Percentiles rank a stretch among this genome's conserved stretches.
phyloP scores from a whole-genome alignment of 768 basidiomycete genomes.

The Auriculariales sp. region DNA sequence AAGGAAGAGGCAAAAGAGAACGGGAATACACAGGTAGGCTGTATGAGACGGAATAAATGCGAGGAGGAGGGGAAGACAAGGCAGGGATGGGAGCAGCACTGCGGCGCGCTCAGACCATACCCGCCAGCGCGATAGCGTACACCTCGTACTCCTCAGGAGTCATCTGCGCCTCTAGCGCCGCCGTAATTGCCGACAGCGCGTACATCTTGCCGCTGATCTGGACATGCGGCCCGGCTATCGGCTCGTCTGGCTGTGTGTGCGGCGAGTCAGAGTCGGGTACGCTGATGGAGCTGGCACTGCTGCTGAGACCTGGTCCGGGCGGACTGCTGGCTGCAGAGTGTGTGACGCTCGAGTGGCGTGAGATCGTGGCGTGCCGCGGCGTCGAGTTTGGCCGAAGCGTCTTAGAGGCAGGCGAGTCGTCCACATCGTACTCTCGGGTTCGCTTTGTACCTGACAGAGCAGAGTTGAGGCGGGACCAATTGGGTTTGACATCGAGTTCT shows the following conservation, averaged over 20 bases:
- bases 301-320: no score
- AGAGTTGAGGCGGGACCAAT: slow-evolving; percentile 3
- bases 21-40: no score
- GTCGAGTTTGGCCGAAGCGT: background rate
- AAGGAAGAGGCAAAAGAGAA: no score
- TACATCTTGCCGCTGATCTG: slow-evolving; percentile 36
- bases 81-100: no score
- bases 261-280: background rate
- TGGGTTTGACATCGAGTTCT: slow-evolving; percentile 55
- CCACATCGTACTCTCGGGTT: slow-evolving; percentile 35
- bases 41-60: no score
- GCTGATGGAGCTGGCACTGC: background rate
- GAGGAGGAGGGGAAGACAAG: no score
- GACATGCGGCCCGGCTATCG: background rate
- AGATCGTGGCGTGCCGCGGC: background rate
- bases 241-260: background rate
- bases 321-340: background rate
- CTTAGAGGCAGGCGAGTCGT: slow-evolving; percentile 34
- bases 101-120: no score
- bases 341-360: background rate
- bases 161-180: slow-evolving; percentile 88
- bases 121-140: no score
- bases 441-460: slow-evolving; percentile 1
- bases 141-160: slow-evolving; percentile 83
- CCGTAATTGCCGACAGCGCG: slow-evolving; percentile 68